Evolutionary conservation across 495 filamentous ascomycete species (phyloP).

Genomic region (Penicillium ucsense): DNA sequence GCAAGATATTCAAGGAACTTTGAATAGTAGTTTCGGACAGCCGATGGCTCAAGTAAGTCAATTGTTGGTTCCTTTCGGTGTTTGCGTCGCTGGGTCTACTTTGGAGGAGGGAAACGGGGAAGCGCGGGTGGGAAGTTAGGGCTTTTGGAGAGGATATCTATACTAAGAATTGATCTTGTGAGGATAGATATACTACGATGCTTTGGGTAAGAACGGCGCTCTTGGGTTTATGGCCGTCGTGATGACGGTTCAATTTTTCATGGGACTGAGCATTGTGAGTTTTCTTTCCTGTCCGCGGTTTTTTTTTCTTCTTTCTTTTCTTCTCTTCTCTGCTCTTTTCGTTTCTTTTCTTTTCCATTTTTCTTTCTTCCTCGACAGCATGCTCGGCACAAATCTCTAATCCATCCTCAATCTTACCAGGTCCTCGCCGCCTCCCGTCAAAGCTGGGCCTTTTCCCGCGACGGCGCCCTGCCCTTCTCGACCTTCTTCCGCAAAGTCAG

Average conservation of each 20-base stretch:
- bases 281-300: not conserved
- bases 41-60: slow-evolving; percentile 36
- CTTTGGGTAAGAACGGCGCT: slow-evolving; percentile 34
- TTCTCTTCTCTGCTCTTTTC: no score
- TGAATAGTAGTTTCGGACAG: slow-evolving; percentile 29
- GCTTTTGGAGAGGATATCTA: not conserved
- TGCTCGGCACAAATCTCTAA: not conserved
- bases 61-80: not conserved
- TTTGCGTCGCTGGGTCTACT: not conserved
- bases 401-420: slow-evolving; percentile 3
- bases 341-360: no score
- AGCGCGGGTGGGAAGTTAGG: no score
- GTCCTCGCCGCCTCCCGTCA: slow-evolving; percentile 49
- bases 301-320: no score
- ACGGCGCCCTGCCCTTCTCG: slow-evolving; percentile 53
- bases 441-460: slow-evolving; percentile 52
- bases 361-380: no score
- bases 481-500: slow-evolving; percentile 50
- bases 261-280: slow-evolving; percentile 33
- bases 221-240: slow-evolving; percentile 37
- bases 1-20: slow-evolving; percentile 23
- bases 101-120: no score
- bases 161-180: not conserved
- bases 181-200: slow-evolving; percentile 34
- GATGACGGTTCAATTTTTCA: slow-evolving; percentile 36